Evolutionary conservation across 192 early-diverging fungal species (phyloP).

Genomic region (Spinellus fusiger): DNA sequence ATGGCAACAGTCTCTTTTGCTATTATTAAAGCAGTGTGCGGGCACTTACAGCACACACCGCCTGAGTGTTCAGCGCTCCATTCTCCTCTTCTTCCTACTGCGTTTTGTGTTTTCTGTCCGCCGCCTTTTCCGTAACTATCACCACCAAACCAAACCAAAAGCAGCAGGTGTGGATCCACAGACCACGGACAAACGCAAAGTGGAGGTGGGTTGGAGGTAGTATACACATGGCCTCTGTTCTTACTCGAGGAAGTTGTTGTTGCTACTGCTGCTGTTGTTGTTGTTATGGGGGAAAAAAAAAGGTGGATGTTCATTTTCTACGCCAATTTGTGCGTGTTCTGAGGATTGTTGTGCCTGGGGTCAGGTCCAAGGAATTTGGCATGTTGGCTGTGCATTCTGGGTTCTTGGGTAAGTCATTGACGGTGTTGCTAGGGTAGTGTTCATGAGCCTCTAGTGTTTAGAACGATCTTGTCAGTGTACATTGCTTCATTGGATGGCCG

Average conservation of each 20-base stretch:
- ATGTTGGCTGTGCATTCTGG: conserved; percentile 79
- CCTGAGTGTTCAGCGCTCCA: conserved; percentile 31
- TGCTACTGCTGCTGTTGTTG: no score
- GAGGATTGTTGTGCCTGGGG: conserved; percentile 80
- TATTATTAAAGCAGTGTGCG: background rate
- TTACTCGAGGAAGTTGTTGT: no score
- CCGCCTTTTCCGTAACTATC: conserved; percentile 8
- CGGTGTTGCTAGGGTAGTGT: background rate
- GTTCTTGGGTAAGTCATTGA: conserved; percentile 54
- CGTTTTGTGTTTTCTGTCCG: conserved; percentile 15
- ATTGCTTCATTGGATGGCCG: conserved; percentile 83
- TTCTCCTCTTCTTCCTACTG: conserved; percentile 31
- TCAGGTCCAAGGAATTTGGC: conserved; percentile 78
- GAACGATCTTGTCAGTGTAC: conserved; percentile 87
- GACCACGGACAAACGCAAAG: conserved; percentile 22
- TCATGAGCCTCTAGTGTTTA: conserved; percentile 48
- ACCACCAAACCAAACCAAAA: conserved; percentile 11
- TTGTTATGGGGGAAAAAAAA: no score
- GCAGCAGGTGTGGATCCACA: background rate
- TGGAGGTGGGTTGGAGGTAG: conserved; percentile 17
- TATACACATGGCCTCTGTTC: background rate
- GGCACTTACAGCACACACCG: conserved; percentile 29
- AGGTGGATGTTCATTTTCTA: conserved; percentile 52
- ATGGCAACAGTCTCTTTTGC: background rate
- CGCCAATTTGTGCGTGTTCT: conserved; percentile 62